Evolutionary conservation across 345 rosid species (phyloP).

Genomic region (Arabis hirsuta): DNA sequence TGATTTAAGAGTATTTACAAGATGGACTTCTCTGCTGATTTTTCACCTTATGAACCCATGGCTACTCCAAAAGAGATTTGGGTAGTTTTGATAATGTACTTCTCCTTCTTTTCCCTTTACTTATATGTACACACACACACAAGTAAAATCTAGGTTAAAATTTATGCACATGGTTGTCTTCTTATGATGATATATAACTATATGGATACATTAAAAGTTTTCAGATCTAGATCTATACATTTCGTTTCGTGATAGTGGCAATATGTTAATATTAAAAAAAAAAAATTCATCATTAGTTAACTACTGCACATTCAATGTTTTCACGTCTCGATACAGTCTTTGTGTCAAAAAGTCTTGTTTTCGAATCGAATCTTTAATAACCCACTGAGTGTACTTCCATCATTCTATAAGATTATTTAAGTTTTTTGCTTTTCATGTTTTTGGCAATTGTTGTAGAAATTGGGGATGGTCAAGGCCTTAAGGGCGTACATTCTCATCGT

Average conservation of each 20-base stretch:
- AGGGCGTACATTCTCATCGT: not conserved
- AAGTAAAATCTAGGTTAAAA: too few species aligned
- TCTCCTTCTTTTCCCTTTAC: conserved; percentile 7
- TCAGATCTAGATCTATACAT: not conserved
- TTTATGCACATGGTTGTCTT: conserved; percentile 1
- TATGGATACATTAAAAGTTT: not conserved
- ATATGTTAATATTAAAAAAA: too few species aligned
- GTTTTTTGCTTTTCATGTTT: not conserved
- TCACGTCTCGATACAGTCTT: not conserved
- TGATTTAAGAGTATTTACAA: conserved; percentile 1
- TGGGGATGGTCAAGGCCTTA: not conserved
- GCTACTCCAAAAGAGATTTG: not conserved
- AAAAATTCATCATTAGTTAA: too few species aligned
- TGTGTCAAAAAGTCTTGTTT: not conserved
- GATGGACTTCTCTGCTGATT: not conserved
- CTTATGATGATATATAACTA: not conserved
- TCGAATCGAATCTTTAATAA: not conserved
- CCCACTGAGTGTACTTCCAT: too few species aligned
- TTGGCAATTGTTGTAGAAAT: not conserved
- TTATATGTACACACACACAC: not conserved
- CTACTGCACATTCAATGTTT: conserved; percentile 3
- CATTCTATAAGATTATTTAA: not conserved
- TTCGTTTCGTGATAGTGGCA: not conserved
- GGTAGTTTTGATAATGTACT: not conserved
- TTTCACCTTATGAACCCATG: not conserved